Evolutionary conservation across 768 basidiomycete genomes (phyloP).

Genomic region (Rossbeevera mucosa): DNA sequence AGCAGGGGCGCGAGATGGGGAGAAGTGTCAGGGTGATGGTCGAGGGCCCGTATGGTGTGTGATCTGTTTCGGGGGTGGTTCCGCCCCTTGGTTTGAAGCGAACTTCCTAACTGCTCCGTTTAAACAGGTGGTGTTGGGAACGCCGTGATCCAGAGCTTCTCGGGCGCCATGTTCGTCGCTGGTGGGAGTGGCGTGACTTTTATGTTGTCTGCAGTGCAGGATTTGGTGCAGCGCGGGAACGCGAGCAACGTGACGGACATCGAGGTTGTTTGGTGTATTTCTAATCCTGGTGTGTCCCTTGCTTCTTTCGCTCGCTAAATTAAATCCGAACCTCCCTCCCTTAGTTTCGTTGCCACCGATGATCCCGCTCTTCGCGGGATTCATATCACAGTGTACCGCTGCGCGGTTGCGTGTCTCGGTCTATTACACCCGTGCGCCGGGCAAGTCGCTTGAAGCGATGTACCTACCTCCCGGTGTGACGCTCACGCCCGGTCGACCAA

Average conservation of each 20-base stretch:
- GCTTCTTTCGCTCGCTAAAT: background rate
- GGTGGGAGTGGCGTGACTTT: constrained; percentile 80
- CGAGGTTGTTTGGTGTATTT: constrained; percentile 68
- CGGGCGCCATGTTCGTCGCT: constrained; percentile 60
- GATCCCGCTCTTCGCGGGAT: constrained; percentile 43
- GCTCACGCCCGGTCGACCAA: constrained; percentile 51
- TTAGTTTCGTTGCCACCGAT: constrained; percentile 45
- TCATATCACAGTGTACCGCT: constrained; percentile 41
- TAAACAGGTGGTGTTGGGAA: constrained; percentile 53
- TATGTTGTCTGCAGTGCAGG: constrained; percentile 57
- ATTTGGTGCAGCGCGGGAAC: constrained; percentile 49
- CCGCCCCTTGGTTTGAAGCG: background rate
- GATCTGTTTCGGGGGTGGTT: background rate
- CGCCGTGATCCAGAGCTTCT: constrained; percentile 60
- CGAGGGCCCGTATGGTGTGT: constrained; percentile 53
- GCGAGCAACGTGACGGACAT: constrained; percentile 54
- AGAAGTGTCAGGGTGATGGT: constrained; percentile 38
- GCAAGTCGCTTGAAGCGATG: constrained; percentile 17
- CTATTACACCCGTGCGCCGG: constrained; percentile 52
- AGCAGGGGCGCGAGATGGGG: constrained; percentile 24
- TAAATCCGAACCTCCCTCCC: background rate
- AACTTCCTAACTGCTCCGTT: background rate
- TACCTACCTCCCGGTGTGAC: constrained; percentile 39
- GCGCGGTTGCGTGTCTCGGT: constrained; percentile 48
- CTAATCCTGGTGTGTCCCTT: constrained; percentile 41